Evolutionary conservation across 768 basidiomycete genomes (phyloP), one percentile per base, ranked within the genome.

Genomic region (Leucocoprinus birnbaumii): DNA sequence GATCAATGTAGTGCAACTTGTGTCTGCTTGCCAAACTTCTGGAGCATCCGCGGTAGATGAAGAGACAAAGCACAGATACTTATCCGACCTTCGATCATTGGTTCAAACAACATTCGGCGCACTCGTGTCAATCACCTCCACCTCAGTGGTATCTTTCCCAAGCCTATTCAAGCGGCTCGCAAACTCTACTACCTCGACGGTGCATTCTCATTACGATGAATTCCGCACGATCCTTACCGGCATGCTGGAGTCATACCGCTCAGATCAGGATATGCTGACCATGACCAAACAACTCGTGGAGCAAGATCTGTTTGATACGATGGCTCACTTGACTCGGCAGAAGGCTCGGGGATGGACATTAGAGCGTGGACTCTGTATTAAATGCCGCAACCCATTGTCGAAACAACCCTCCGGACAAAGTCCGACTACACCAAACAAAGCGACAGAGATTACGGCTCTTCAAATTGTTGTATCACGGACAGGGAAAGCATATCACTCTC

Each of bases 211-310:
- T 24, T 98, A 98, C 69, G 85, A 87, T 19, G 95, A 98, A 69
- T 96, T 98, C 70, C 81, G 93, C 43, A 81, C 84, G 10, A 94
- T 99, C 57, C 76, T 99, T 26, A 87, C 86, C 0, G 89, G 92
- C n/a, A 99, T 98, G 92, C 71, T 98, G 62, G 94, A 96, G 64
- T 89, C 93, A 2, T 98, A 98, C 71, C 84, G 88, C 37, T 84
- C 89, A 3, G 95, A 99, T 59, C 91, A 90, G 24, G 95, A 98
- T 60, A 84, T 95, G 78, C 74, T 98, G 22, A 70, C 77, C 41
- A 94, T 96, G 62, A 89, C 93, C 21, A 91, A 88, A 59, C 84
- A 85, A 57, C 72, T 98, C 43, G 74, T 94, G 41, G 81, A 89
- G 58, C 80, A 87, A 27, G 96, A 98, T 67, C 70, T 96, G 46